Evolutionary conservation across 2,329 filamentous ascomycete species (phyloP).

Genomic region (Phyllosticta citriasiana): DNA sequence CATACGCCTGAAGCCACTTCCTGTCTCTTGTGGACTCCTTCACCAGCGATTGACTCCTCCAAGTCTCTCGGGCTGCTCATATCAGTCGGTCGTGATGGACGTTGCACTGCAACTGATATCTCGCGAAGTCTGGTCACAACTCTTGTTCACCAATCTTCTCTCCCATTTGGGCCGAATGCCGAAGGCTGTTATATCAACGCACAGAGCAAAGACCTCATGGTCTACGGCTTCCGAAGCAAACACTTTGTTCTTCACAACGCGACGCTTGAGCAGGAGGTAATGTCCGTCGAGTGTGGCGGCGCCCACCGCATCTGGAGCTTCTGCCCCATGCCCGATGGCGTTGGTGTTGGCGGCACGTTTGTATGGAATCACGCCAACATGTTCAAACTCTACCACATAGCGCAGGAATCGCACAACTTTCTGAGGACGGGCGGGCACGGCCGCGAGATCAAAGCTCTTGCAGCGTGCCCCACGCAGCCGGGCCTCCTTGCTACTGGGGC

Average conservation of each 20-base stretch:
- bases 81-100: conserved; percentile 68
- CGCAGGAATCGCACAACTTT: conserved; percentile 32
- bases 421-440: conserved; percentile 70
- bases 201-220: conserved; percentile 46
- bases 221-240: conserved; percentile 74
- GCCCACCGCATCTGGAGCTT: conserved; percentile 69
- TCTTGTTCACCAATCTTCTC: conserved; percentile 56
- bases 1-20: conserved; percentile 59
- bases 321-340: conserved; percentile 17
- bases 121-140: conserved; percentile 17
- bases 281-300: conserved; percentile 71
- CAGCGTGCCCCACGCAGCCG: conserved; percentile 28
- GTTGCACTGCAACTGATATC: conserved; percentile 53
- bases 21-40: conserved; percentile 37
- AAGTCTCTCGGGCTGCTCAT: conserved; percentile 42
- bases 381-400: conserved; percentile 38
- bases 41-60: conserved; percentile 8
- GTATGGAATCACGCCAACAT: conserved; percentile 64
- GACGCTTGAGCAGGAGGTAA: conserved; percentile 56
- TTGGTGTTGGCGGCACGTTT: conserved; percentile 42
- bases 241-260: conserved; percentile 77
- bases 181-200: conserved; percentile 57
- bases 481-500: conserved; percentile 54
- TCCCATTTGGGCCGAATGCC: conserved; percentile 66
- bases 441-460: conserved; percentile 65